Evolutionary conservation across 129 eudicot genomes (phyloP).

Genomic region (Flaveria sonorensis): DNA sequence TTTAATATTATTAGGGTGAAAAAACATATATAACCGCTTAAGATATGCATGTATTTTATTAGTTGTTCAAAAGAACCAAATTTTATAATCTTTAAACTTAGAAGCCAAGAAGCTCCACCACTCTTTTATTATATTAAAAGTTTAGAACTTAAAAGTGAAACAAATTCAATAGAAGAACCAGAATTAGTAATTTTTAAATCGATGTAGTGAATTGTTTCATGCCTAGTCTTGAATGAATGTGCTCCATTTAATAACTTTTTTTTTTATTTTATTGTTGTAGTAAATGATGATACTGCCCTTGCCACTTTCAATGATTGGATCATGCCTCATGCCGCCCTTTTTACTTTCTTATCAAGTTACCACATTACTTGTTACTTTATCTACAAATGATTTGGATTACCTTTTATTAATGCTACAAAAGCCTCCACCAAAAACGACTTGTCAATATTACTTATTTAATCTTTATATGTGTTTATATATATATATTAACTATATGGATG

Average conservation of each 20-base stretch:
- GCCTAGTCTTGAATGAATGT: background rate
- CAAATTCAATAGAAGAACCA: background rate
- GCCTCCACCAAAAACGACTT: conserved; percentile 27
- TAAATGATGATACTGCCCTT: conserved; percentile 27
- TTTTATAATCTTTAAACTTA: background rate
- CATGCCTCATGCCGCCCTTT: conserved; percentile 27
- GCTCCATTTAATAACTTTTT: background rate
- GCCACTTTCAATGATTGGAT: conserved; percentile 34
- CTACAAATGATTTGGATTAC: conserved; percentile 20
- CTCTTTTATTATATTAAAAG: background rate
- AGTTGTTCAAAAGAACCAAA: background rate
- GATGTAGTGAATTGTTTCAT: background rate
- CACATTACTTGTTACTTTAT: conserved; percentile 24
- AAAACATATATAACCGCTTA: background rate
- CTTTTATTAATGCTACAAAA: conserved; percentile 26
- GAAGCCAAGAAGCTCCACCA: background rate
- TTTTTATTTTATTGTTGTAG: background rate
- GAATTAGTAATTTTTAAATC: background rate
- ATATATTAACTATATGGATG: too few relatives aligned
- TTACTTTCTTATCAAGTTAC: conserved; percentile 43
- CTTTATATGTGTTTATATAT: background rate
- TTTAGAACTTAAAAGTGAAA: background rate
- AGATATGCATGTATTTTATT: background rate
- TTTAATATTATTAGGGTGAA: background rate
- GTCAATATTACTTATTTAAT: background rate